Base-by-base conservation (phyloP, 345 rosid species). In the Populus euphratica region DNA sequence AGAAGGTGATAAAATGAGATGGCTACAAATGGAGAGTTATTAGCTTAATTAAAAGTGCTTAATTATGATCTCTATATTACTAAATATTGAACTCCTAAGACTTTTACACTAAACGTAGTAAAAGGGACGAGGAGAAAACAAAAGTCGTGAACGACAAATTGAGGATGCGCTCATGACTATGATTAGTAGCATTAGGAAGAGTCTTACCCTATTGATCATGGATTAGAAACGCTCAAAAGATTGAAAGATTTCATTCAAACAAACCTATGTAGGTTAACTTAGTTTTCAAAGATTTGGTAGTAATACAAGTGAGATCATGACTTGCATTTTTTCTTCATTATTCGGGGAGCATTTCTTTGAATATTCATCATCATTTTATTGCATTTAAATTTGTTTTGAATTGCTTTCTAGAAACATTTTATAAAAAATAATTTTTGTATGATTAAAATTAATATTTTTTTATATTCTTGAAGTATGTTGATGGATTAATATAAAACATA, bases 261-360 rank as follows among this genome's bases (percentile, higher is more conserved):
- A 64, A 43, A 27, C 31, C 62, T 4, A 25, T 12, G 36, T 20
- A 52, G 23, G 59, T 4, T 29, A 25, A 13, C 56, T 69, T 39
- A 0, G 20, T 39, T 69, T 76, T 69, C 68, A 76, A 54, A 69
- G 52, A 66, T 61, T 76, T 16, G 74, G 79, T 69, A 69, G 79
- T 69, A 69, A 35, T 41, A 20, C 25, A 18, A 69, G 56, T 69
- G 79, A 76, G 74, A 27, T 69, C 68, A 56, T 69, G 59, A 31
- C 8, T 39, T 56, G 1, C 68, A 10, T 21, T 52, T 67, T 75
- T 25, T 31, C 44, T 41, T 20, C 29, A 21, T 52, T 8, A 7
- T 52, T n/a, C 6, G 59, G 2, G n/a, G 7, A 20, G 2, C 20
- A 52, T 72, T 8, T 52, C 35, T 12, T 29, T 29, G 20, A 52